phyloP scores from a whole-genome alignment of 2,329 filamentous ascomycete species.

The Ceratocystis albifundus region DNA sequence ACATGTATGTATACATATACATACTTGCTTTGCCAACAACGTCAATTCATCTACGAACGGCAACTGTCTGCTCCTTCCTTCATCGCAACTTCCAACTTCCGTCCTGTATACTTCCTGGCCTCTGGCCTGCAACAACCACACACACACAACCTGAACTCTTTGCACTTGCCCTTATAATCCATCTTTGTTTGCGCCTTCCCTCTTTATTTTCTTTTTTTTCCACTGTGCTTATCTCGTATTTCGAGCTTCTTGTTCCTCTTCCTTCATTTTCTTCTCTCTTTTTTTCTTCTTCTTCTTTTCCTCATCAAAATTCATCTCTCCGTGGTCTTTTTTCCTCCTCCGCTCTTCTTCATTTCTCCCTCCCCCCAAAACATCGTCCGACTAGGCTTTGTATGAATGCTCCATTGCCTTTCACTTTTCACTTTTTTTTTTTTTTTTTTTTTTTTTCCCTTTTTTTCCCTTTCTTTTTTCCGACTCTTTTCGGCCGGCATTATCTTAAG shows the following conservation, averaged over 20 bases:
- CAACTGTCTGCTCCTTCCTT: constrained; percentile 8
- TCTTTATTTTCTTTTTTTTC: constrained; percentile 4
- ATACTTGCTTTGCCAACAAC: not conserved
- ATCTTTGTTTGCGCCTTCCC: not conserved
- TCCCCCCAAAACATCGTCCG: not conserved
- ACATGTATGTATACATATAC: not conserved
- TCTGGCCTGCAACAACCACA: not conserved
- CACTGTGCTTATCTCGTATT: not conserved
- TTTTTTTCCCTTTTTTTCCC: not conserved
- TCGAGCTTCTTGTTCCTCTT: not conserved
- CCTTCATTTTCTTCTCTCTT: not conserved
- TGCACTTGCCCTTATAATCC: not conserved
- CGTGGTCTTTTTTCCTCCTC: not conserved
- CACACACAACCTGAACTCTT: not conserved
- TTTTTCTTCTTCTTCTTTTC: not conserved
- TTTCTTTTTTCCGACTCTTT: not conserved
- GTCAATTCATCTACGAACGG: not conserved
- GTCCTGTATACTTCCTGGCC: not conserved
- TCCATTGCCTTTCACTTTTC: not conserved
- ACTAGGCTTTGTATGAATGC: not conserved
- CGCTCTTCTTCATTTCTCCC: not conserved
- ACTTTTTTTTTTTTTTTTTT: constrained; percentile 4
- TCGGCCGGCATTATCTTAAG: constrained; percentile 2
- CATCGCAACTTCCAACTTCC: constrained; percentile 8
- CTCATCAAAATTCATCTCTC: not conserved